These are phyloP conservation scores for Lactifluus echinatus DNA, from an alignment of 768 basidiomycete species.

Conservation along the genomic window DNA sequence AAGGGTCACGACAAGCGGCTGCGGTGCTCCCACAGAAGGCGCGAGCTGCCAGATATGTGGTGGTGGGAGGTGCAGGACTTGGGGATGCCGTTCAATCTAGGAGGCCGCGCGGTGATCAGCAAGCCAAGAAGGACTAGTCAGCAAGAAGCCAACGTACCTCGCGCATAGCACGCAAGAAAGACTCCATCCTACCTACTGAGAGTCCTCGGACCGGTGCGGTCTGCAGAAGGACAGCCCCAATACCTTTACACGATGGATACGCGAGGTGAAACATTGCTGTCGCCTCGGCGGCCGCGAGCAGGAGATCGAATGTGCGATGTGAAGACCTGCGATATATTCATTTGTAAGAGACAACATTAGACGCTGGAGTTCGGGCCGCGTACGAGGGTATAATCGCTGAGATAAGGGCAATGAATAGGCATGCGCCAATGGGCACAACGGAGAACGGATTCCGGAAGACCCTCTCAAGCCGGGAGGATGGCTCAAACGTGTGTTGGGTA, in stretches of 20 bases:
- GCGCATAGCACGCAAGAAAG: slow-evolving; percentile 70
- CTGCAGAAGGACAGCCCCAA: slow-evolving; percentile 83
- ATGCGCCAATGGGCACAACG: slow-evolving; percentile 52
- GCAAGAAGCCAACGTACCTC: slow-evolving; percentile 41
- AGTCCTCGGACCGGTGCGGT: slow-evolving; percentile 68
- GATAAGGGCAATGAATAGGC: slow-evolving; percentile 44
- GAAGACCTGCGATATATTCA: slow-evolving; percentile 30
- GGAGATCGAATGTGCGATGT: slow-evolving; percentile 72
- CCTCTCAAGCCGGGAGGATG: slow-evolving; percentile 16
- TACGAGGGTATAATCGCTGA: slow-evolving; percentile 49
- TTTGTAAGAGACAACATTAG: not conserved
- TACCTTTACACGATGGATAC: slow-evolving; percentile 73
- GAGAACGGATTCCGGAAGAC: slow-evolving; percentile 67
- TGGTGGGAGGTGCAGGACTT: slow-evolving; percentile 73
- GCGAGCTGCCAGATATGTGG: slow-evolving; percentile 87
- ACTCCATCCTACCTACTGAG: slow-evolving; percentile 63
- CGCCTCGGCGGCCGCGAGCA: slow-evolving; percentile 71
- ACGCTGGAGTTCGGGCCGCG: not conserved
- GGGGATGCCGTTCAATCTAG: slow-evolving; percentile 77
- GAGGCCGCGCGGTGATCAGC: not conserved
- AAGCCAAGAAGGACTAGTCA: not conserved
- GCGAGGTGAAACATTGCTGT: slow-evolving; percentile 74
- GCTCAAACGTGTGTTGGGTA: slow-evolving; percentile 21
- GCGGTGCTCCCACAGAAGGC: slow-evolving; percentile 21
- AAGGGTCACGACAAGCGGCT: slow-evolving; percentile 64